A percentile compares a stretch with the other conserved stretches of the same genome.
These are phyloP conservation scores for Singerocomus inundabilis DNA, from an alignment of 1,284 basidiomycete genomes.

Conservation along the genomic window DNA sequence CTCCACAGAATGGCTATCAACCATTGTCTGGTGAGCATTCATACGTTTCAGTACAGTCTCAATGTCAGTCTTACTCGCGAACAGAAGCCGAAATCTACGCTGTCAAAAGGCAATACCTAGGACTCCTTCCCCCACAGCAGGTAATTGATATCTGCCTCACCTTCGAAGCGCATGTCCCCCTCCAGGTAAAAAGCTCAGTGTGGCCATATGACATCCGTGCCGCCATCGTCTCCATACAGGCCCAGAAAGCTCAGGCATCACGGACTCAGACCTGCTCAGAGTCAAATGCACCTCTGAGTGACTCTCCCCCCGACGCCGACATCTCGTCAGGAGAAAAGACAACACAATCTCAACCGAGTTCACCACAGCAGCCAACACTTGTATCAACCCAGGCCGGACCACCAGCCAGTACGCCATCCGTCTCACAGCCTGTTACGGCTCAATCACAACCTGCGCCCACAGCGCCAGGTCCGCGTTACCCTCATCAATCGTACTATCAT, in stretches of 20 bases:
- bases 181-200: conserved; percentile 54
- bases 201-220: conserved; percentile 69
- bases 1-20: conserved; percentile 31
- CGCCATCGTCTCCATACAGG: conserved; percentile 54
- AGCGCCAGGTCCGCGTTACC: conserved; percentile 44
- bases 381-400: conserved; percentile 21
- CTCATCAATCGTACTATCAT: conserved; percentile 48
- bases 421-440: conserved; percentile 22
- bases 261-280: conserved; percentile 17
- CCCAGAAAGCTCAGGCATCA: conserved; percentile 25
- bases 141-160: conserved; percentile 73
- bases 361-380: conserved; percentile 17
- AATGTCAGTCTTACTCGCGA: conserved; percentile 1
- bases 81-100: conserved; percentile 45
- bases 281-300: conserved; percentile 9
- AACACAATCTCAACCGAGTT: conserved; percentile 22
- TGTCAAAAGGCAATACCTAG: conserved; percentile 67
- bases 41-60: neutral
- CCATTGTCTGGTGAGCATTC: conserved; percentile 30
- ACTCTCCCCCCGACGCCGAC: conserved; percentile 9
- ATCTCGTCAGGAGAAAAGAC: conserved; percentile 16
- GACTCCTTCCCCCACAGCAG: conserved; percentile 60
- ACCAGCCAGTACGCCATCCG: conserved; percentile 9
- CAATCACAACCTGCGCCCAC: conserved; percentile 30
- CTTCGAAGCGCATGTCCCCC: conserved; percentile 65